Conservation (phyloP, 148 eudicot genomes). For the Drosera capensis region DNA sequence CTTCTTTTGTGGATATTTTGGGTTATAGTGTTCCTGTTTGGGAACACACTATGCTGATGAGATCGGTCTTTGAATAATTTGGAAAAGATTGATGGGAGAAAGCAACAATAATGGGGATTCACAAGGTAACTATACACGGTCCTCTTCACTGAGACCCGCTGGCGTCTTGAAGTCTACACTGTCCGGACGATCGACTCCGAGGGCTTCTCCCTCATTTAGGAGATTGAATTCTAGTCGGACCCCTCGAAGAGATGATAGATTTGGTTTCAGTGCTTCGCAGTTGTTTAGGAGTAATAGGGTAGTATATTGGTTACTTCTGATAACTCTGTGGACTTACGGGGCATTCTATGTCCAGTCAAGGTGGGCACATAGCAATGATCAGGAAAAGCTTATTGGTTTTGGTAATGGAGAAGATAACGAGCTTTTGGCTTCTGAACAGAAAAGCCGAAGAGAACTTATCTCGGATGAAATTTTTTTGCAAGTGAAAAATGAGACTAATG, state of each 20-base stretch:
- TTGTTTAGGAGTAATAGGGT: slow-evolving; percentile 66
- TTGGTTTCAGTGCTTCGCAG: slow-evolving; percentile 19
- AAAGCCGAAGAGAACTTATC: slow-evolving; percentile 23
- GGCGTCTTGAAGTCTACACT: slow-evolving; percentile 48
- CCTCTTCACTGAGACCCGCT: slow-evolving; percentile 27
- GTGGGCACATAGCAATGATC: slow-evolving; percentile 87
- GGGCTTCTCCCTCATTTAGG: slow-evolving; percentile 71
- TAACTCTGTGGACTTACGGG: slow-evolving; percentile 93
- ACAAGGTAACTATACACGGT: slow-evolving; percentile 33
- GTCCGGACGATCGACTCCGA: slow-evolving; percentile 76
- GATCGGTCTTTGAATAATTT: too few relatives aligned
- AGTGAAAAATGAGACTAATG: slow-evolving; percentile 9
- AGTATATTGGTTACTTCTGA: slow-evolving; percentile 85
- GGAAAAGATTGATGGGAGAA: slow-evolving; percentile 25
- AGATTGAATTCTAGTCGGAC: slow-evolving; percentile 56
- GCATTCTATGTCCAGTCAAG: slow-evolving; percentile 89
- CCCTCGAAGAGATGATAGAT: slow-evolving; percentile 54
- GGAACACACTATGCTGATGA: too few relatives aligned
- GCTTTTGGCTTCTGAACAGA: slow-evolving; percentile 12
- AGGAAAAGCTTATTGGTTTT: slow-evolving; percentile 49
- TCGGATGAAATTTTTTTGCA: slow-evolving; percentile 19
- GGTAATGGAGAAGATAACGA: slow-evolving; percentile 25
- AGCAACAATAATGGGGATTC: slow-evolving; percentile 32
- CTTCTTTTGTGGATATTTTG: too few relatives aligned
- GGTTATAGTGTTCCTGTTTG: too few relatives aligned